Evolutionary conservation across 2,329 filamentous ascomycete species (phyloP).

Genomic region (Bipolaris sorokiniana): DNA sequence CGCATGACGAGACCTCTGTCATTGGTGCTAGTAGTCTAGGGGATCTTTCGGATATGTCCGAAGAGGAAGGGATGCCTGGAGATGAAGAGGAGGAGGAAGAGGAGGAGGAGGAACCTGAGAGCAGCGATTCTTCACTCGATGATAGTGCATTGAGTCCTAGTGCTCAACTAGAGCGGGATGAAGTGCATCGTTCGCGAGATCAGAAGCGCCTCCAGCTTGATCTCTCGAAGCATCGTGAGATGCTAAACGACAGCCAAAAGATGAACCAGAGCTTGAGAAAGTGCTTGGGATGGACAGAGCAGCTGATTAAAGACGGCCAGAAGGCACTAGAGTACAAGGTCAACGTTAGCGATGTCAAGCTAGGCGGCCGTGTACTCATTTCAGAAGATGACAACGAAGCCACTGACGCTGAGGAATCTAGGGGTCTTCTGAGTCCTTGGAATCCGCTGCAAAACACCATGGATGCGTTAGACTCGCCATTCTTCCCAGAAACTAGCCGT

Average conservation of each 20-base stretch:
- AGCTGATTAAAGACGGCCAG: slow-evolving; percentile 84
- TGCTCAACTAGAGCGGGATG: slow-evolving; percentile 52
- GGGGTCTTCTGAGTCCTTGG: slow-evolving; percentile 47
- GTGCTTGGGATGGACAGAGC: slow-evolving; percentile 88
- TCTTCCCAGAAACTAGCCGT: slow-evolving; percentile 25
- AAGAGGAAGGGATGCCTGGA: slow-evolving; percentile 40
- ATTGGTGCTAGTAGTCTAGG: slow-evolving; percentile 44
- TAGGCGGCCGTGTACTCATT: slow-evolving; percentile 79
- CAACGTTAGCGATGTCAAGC: slow-evolving; percentile 75
- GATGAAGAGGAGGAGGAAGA: slow-evolving; percentile 52
- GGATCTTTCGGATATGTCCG: slow-evolving; percentile 47
- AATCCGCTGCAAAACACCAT: slow-evolving; percentile 37
- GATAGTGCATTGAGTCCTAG: slow-evolving; percentile 54
- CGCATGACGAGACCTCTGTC: slow-evolving; percentile 53
- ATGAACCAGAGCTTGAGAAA: slow-evolving; percentile 93
- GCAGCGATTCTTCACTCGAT: slow-evolving; percentile 58
- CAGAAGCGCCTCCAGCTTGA: slow-evolving; percentile 85
- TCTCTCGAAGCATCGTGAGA: slow-evolving; percentile 83
- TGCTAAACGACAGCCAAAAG: slow-evolving; percentile 88
- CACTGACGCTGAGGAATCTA: slow-evolving; percentile 26
- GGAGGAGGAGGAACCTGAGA: slow-evolving; percentile 55
- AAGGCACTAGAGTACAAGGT: slow-evolving; percentile 87
- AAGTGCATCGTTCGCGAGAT: slow-evolving; percentile 70
- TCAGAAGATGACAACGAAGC: slow-evolving; percentile 64
- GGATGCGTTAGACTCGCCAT: slow-evolving; percentile 27